phyloP scores from a whole-genome alignment of 352 stramenopile species.

The Globisporangium parvum region DNA sequence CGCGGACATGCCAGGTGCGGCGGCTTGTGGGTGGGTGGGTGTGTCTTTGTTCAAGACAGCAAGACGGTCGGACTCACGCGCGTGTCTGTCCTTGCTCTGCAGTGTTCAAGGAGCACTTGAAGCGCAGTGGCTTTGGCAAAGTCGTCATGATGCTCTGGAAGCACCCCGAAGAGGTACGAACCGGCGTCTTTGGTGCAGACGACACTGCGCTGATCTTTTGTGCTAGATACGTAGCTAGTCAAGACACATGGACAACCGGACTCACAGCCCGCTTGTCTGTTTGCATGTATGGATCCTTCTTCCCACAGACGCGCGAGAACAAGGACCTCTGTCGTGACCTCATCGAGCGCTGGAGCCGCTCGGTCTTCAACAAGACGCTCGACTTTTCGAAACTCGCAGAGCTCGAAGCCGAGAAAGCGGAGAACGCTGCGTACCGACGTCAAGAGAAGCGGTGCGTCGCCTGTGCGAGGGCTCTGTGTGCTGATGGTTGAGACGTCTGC shows the following conservation, averaged over 20 bases:
- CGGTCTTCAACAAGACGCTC: slow-evolving; percentile 86
- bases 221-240: not conserved
- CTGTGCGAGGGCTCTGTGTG: not conserved
- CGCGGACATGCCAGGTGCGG: slow-evolving; percentile 57
- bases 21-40: too few relatives aligned
- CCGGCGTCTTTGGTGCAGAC: too few relatives aligned
- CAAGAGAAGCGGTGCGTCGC: slow-evolving; percentile 34
- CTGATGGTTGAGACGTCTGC: not conserved
- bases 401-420: slow-evolving; percentile 79
- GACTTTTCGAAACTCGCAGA: slow-evolving; percentile 85
- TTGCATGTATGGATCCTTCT: not conserved
- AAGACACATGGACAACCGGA: too few relatives aligned
- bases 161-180: slow-evolving; percentile 73
- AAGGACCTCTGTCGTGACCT: slow-evolving; percentile 82
- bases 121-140: slow-evolving; percentile 86
- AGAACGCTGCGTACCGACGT: slow-evolving; percentile 68
- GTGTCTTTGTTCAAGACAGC: too few relatives aligned
- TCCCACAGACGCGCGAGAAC: slow-evolving; percentile 65
- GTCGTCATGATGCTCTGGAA: slow-evolving; percentile 87
- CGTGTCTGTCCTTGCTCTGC: not conserved
- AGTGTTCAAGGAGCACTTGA: slow-evolving; percentile 88
- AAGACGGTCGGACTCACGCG: too few relatives aligned
- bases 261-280: not conserved
- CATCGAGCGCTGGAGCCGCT: slow-evolving; percentile 84
- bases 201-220: not conserved